Evolutionary conservation across 805 yeast species (phyloP), one percentile per base, ranked within the genome.

Genomic region (Lipomyces oligophaga): DNA sequence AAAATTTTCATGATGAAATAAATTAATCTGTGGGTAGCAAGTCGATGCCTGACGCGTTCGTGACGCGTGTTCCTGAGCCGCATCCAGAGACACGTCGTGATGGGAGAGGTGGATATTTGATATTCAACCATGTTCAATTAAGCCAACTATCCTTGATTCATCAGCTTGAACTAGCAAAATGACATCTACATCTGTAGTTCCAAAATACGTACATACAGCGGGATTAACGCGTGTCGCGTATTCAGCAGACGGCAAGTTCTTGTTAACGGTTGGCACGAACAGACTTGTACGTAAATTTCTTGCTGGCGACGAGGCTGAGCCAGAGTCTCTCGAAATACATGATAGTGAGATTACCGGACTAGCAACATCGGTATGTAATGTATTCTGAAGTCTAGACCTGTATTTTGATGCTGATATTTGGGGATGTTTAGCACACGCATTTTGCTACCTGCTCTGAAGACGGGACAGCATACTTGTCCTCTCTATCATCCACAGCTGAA

Each of bases 391-490:
- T 34, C 26, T 34, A n/a, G 20, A 18, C 36, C n/a, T 26, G 26
- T 21, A 7, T n/a, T 24, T 30, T 18, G 30, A 19, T 25, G 11
- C 26, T 19, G 26, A n/a, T 20, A 32, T 20, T 30, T 2, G 7
- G 35, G 4, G 35, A 34, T 3, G 30, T n/a, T 16, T 35, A 49
- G 49, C 41, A 26, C 6, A 27, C 42, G 5, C 53, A 55, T n/a
- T 59, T 75, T 43, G 75, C 66, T 5, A 65, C 73, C 42, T 68
- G 72, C 49, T 66, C 74, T 13, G 72, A 70, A 28, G 74, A 72
- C 58, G 78, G 78, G 3, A 46, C 59, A 3, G 67, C 62, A 4
- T 54, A 49, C 19, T 38, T 67, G 38, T 66, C 54, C 47, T 58
- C 61, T 20, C 33, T 61, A n/a, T 44, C 34, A 5, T 42, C 60